Percentiles rank a stretch among this genome's conserved stretches.
phyloP scores from a whole-genome alignment of 140 eudicot genomes.

The Erigeron philadelphicus region DNA sequence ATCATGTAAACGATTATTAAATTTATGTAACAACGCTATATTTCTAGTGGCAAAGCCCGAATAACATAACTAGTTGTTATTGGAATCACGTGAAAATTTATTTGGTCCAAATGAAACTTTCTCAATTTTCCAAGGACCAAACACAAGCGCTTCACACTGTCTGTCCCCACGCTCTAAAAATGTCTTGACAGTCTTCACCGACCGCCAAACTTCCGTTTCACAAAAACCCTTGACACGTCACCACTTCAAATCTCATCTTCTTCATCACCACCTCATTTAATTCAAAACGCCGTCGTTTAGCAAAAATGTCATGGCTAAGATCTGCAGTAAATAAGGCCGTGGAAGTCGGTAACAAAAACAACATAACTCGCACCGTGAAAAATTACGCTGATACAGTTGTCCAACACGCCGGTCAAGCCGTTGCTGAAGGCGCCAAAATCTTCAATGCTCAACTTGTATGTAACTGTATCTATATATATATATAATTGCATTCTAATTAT shows the following conservation, averaged over 20 bases:
- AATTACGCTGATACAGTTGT: conserved; percentile 87
- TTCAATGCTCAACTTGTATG: conserved; percentile 77
- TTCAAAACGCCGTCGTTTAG: conserved; percentile 14
- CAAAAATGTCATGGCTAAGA: conserved; percentile 76
- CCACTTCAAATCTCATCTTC: conserved; percentile 15
- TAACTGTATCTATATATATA: not conserved
- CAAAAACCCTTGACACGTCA: conserved; percentile 25
- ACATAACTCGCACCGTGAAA: conserved; percentile 67
- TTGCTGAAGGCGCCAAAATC: conserved; percentile 88
- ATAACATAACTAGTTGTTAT: too few species aligned
- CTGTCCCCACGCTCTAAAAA: not conserved
- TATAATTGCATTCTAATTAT: not conserved
- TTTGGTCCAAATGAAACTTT: not conserved
- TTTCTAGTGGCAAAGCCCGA: too few species aligned
- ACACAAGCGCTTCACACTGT: not conserved
- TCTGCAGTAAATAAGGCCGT: conserved; percentile 92
- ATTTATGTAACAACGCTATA: too few species aligned
- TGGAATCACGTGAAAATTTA: too few species aligned
- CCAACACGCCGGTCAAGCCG: conserved; percentile 96
- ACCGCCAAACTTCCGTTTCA: conserved; percentile 19
- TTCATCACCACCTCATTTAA: not conserved
- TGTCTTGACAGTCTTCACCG: conserved; percentile 20
- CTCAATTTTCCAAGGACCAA: conserved; percentile 3
- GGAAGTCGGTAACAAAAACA: conserved; percentile 90
- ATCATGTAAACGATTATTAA: too few species aligned